Evolutionary conservation across 345 rosid genomes (phyloP), one percentile per base, ranked within the genome.

Genomic region (Aquilaria malaccensis): DNA sequence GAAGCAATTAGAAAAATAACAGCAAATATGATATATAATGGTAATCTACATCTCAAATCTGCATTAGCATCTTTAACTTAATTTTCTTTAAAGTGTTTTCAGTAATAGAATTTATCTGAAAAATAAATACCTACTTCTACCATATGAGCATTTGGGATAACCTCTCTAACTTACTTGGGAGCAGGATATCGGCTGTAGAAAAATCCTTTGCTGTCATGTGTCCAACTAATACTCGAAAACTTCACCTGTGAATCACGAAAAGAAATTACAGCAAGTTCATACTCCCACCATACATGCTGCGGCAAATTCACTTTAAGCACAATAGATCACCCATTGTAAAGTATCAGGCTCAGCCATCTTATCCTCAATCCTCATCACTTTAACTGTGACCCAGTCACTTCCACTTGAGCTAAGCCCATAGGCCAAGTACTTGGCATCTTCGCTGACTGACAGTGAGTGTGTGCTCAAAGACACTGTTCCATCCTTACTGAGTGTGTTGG

Each of bases 311-410:
- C 6, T 48, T 33, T 49, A 2, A 48, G 30, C 1, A 13, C 13
- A 57, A 50, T 13, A 58, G 45, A 85, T 72, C 71, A 90, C 97
- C 99, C 97, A 91, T 61, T 84, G 77, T 72, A 94, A 66, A 49
- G 82, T 77, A 69, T 91, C 97, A 29, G 82, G 69, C 67, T 86
- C 89, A 14, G 74, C 88, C 73, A 47, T 76, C 78, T 76, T 85
- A 58, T 88, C 88, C 61, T 70, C 79, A 58, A 88, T 52, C 12
- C 68, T 75, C 95, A 85, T 81, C 51, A 88, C 83, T 61, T 86
- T 85, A 47, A 94, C 77, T 0, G 85, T 91, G n/a, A 81, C 83
- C 97, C 99, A 95, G 62, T 91, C 99, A 70, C 99, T 95, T 52
- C 97, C 97, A 58, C 95, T 95, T 0, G 88, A 63, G 75, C 97